These are phyloP conservation scores for Dothideomycetidae sp. DNA, from an alignment of 2,329 filamentous ascomycete genomes.

Conservation along the genomic window DNA sequence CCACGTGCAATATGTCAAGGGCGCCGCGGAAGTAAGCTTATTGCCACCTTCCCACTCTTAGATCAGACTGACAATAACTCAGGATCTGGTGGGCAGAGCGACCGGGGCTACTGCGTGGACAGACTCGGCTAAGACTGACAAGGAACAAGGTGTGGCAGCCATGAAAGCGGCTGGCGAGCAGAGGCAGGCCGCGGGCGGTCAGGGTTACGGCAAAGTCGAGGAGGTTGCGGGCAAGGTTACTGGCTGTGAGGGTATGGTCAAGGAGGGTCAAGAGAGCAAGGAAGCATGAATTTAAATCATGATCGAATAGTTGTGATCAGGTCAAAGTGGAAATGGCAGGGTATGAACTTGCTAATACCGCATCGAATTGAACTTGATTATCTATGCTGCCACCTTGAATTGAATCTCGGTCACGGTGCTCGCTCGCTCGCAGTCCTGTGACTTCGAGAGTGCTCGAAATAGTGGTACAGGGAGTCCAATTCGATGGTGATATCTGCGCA, in stretches of 20 bases:
- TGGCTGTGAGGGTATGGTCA: conserved; percentile 56
- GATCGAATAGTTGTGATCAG: no score
- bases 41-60: not conserved
- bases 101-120: conserved; percentile 52
- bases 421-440: no score
- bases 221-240: conserved; percentile 48
- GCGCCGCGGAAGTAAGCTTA: conserved; percentile 47
- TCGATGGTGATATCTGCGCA: no score
- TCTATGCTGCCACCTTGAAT: no score
- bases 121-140: conserved; percentile 48
- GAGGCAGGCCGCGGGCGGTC: conserved; percentile 36
- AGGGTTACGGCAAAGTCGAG: conserved; percentile 50
- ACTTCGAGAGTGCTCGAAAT: no score
- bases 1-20: conserved; percentile 56
- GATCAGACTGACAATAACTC: no score
- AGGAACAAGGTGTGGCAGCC: conserved; percentile 44
- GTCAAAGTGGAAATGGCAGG: no score
- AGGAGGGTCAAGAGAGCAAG: conserved; percentile 42
- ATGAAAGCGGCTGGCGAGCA: conserved; percentile 48
- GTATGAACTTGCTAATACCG: no score
- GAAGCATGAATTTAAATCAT: no score
- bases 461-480: no score
- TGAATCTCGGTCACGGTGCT: no score
- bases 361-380: no score
- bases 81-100: conserved; percentile 47